Evolutionary conservation across 2,329 filamentous ascomycete species (phyloP).

Genomic region (Neonectria hederae): DNA sequence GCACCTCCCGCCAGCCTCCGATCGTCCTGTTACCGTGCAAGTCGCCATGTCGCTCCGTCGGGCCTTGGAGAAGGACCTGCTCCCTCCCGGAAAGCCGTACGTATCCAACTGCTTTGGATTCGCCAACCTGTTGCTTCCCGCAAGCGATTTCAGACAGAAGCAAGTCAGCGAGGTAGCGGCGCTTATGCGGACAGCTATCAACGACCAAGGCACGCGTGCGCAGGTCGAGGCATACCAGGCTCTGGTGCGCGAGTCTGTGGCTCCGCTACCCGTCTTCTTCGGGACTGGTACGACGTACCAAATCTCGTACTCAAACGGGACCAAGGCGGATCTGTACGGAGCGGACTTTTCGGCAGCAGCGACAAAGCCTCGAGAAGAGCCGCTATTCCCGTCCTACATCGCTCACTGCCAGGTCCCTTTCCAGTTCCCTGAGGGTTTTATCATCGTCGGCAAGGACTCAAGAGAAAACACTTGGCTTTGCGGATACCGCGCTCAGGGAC

Average conservation of each 20-base stretch:
- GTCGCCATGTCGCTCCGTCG: constrained; percentile 14
- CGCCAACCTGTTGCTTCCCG: constrained; percentile 4
- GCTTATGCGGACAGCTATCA: background rate
- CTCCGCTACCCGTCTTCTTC: constrained; percentile 10
- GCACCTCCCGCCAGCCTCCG: background rate
- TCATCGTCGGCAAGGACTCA: constrained; percentile 17
- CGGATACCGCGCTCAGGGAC: constrained; percentile 14
- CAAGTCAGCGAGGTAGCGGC: background rate
- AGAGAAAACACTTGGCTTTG: constrained; percentile 26
- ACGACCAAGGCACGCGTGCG: constrained; percentile 11
- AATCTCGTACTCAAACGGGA: constrained; percentile 14
- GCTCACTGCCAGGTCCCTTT: constrained; percentile 18
- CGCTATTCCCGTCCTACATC: constrained; percentile 9
- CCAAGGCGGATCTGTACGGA: constrained; percentile 5
- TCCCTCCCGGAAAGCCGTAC: constrained; percentile 4
- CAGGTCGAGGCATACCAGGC: constrained; percentile 27
- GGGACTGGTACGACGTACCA: constrained; percentile 4
- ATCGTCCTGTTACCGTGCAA: constrained; percentile 2
- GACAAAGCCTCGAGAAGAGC: background rate
- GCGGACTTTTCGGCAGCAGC: constrained; percentile 9
- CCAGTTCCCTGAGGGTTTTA: constrained; percentile 19
- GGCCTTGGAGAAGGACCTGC: constrained; percentile 5
- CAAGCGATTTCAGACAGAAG: constrained; percentile 3
- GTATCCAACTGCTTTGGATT: constrained; percentile 14
- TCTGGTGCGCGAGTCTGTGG: constrained; percentile 15